Percentiles rank a stretch among this genome's conserved stretches.
These are phyloP conservation scores for Periconia sp. DNA, from an alignment of 2,329 filamentous ascomycete species.

Conservation along the genomic window DNA sequence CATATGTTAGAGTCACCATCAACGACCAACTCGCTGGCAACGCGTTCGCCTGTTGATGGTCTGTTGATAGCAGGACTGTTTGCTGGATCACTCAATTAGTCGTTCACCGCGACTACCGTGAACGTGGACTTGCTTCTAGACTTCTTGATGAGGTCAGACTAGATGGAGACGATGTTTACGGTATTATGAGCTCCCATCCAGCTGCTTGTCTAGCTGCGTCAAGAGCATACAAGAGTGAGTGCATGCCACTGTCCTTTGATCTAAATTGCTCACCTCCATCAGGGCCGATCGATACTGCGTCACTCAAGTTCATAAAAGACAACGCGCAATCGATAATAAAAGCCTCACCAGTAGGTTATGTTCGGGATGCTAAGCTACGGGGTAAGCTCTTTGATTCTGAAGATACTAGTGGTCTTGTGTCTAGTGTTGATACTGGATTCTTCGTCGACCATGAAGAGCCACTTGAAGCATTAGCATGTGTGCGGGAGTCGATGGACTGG, in stretches of 20 bases:
- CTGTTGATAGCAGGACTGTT: slow-evolving; percentile 32
- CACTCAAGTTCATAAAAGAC: slow-evolving; percentile 32
- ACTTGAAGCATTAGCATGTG: slow-evolving; percentile 34
- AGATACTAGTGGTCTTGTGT: slow-evolving; percentile 39
- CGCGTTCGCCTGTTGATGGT: slow-evolving; percentile 47
- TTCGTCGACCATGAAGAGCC: slow-evolving; percentile 49
- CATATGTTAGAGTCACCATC: slow-evolving; percentile 41
- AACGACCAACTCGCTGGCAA: slow-evolving; percentile 42
- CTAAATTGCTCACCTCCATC: slow-evolving; percentile 13
- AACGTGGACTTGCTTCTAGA: slow-evolving; percentile 42
- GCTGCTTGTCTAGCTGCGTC: slow-evolving; percentile 42
- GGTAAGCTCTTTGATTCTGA: slow-evolving; percentile 42
- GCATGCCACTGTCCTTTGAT: slow-evolving; percentile 5
- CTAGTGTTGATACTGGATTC: slow-evolving; percentile 44
- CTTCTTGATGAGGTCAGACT: slow-evolving; percentile 40
- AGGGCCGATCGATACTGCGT: slow-evolving; percentile 26
- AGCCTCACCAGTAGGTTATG: slow-evolving; percentile 47
- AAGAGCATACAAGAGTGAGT: slow-evolving; percentile 38
- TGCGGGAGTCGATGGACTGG: slow-evolving; percentile 34
- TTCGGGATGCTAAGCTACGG: slow-evolving; percentile 46
- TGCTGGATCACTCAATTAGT: slow-evolving; percentile 54
- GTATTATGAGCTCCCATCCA: slow-evolving; percentile 51
- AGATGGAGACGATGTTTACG: slow-evolving; percentile 42
- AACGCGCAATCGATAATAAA: slow-evolving; percentile 43
- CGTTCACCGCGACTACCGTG: slow-evolving; percentile 43